A percentile compares a stretch with the other conserved stretches of the same genome.
phyloP scores from a whole-genome alignment of 83 land plant genomes.

The Picea abies region DNA sequence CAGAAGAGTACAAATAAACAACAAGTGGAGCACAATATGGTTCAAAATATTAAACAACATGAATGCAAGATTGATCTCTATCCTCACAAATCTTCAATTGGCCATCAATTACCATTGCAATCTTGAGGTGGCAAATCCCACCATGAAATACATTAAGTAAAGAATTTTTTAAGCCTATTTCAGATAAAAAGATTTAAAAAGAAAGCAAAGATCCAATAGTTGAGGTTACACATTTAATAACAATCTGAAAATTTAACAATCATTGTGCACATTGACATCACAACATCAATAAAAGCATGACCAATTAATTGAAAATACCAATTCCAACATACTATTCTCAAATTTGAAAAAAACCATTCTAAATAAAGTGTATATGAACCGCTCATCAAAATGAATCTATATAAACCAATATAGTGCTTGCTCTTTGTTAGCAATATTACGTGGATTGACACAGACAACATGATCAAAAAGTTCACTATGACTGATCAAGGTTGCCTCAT shows the following conservation, averaged over 20 bases:
- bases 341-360: not conserved
- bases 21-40: slow-evolving; percentile 98
- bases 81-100: slow-evolving; percentile 97
- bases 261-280: slow-evolving; percentile 7
- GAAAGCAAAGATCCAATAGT: not conserved
- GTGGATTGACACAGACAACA: slow-evolving; percentile 93
- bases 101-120: slow-evolving; percentile 96
- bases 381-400: not conserved
- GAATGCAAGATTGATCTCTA: slow-evolving; percentile 91
- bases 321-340: not conserved
- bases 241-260: slow-evolving; percentile 1
- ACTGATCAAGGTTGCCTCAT: slow-evolving; percentile 80
- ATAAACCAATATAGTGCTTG: not conserved
- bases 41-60: slow-evolving; percentile 95
- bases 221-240: not conserved
- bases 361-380: not conserved
- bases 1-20: slow-evolving; percentile 52
- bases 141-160: slow-evolving; percentile 76
- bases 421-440: slow-evolving; percentile 26
- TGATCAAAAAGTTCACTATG: slow-evolving; percentile 68
- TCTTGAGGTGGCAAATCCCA: slow-evolving; percentile 90
- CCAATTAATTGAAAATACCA: not conserved
- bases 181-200: not conserved
- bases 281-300: not conserved
- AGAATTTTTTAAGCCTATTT: slow-evolving; percentile 81